These are phyloP conservation scores for Leucosporidium yakuticum DNA, from an alignment of 768 basidiomycete species.

Conservation along the genomic window DNA sequence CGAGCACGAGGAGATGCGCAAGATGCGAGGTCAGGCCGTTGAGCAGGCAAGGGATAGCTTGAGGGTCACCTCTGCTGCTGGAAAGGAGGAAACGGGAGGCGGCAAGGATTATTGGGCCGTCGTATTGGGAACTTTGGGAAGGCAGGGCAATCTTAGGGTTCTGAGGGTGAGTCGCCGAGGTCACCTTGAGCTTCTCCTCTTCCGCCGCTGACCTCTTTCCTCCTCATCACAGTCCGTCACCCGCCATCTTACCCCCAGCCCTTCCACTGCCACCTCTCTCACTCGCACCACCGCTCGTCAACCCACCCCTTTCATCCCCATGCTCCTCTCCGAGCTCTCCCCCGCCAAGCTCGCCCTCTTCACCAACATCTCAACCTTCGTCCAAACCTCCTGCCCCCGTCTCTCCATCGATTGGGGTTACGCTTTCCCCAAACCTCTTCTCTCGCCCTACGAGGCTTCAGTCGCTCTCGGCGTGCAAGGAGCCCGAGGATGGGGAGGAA, in stretches of 20 bases:
- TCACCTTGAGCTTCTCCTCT: background rate
- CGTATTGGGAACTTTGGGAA: conserved; percentile 83
- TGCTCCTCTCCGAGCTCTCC: conserved; percentile 92
- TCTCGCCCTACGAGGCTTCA: conserved; percentile 88
- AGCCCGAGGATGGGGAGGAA: conserved; percentile 29
- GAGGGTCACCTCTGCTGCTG: background rate
- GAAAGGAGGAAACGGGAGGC: conserved; percentile 12
- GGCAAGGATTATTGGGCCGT: conserved; percentile 64
- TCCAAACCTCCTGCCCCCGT: conserved; percentile 94
- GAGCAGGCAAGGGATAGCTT: conserved; percentile 60
- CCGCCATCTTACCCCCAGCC: conserved; percentile 53
- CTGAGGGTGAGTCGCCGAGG: conserved; percentile 55
- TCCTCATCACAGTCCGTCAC: conserved; percentile 57
- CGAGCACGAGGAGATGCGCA: conserved; percentile 79
- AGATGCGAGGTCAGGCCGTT: conserved; percentile 66
- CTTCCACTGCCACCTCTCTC: conserved; percentile 46
- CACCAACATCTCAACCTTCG: conserved; percentile 72
- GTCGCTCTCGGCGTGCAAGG: conserved; percentile 65
- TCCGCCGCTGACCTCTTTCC: conserved; percentile 9
- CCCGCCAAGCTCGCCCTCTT: conserved; percentile 87
- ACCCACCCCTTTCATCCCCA: conserved; percentile 53
- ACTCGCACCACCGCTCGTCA: conserved; percentile 1
- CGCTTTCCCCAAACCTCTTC: conserved; percentile 78
- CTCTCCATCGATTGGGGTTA: conserved; percentile 99
- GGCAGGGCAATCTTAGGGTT: conserved; percentile 88